A percentile compares a stretch with the other conserved stretches of the same genome.
Conservation (phyloP, 768 basidiomycete genomes). For the Lactarius trivialis region DNA sequence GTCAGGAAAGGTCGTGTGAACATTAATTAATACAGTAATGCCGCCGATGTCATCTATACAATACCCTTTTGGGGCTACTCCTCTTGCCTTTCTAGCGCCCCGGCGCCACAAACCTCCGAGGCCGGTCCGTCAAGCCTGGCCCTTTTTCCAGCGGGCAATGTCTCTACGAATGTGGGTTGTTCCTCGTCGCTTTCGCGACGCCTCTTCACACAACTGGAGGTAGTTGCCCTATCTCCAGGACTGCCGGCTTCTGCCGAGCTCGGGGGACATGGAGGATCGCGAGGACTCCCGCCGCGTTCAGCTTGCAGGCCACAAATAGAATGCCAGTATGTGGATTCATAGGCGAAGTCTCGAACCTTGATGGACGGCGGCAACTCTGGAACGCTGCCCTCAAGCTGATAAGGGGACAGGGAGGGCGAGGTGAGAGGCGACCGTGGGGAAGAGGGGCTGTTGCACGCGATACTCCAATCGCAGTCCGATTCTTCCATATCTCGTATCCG, state of each 20-base stretch:
- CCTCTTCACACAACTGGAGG: neutral
- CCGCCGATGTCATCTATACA: neutral
- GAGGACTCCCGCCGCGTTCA: neutral
- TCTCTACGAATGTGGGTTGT: neutral
- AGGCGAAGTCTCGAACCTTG: conserved; percentile 28
- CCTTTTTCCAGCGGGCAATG: conserved; percentile 1
- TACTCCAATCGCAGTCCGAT: conserved; percentile 16
- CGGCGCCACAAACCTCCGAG: neutral
- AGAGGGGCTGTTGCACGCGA: conserved; percentile 1
- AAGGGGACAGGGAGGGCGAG: neutral
- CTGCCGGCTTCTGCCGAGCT: neutral
- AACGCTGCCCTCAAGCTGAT: neutral
- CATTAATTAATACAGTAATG: neutral
- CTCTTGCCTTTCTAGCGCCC: neutral
- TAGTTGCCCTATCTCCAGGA: neutral
- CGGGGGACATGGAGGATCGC: neutral
- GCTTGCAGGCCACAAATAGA: neutral
- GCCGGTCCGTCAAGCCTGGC: neutral
- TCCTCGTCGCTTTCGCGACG: neutral
- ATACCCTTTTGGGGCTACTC: neutral
- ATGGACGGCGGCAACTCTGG: conserved; percentile 15
- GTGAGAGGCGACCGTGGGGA: conserved; percentile 10
- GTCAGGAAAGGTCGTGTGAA: neutral
- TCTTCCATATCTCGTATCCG: conserved; percentile 15
- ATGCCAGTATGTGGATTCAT: conserved; percentile 21